Conservation (phyloP, 352 stramenopile species). For the Globisporangium splendens region DNA sequence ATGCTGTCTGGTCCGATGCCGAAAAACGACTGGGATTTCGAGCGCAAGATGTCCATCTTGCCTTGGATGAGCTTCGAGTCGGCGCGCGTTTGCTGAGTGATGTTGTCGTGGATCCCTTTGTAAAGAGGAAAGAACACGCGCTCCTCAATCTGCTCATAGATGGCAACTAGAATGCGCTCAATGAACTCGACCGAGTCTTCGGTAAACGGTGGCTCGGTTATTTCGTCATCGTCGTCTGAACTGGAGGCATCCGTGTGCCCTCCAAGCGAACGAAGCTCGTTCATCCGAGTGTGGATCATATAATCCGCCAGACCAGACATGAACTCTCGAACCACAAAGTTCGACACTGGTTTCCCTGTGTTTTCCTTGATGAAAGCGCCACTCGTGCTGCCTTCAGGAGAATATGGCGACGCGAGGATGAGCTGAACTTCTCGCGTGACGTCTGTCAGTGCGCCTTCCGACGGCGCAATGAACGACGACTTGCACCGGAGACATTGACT, state of each 20-base stretch:
- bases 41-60: slow-evolving; percentile 78
- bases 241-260: slow-evolving; percentile 30
- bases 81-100: slow-evolving; percentile 50
- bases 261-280: slow-evolving; percentile 61
- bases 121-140: slow-evolving; percentile 81
- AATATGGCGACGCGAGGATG: slow-evolving; percentile 81
- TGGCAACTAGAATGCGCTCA: slow-evolving; percentile 61
- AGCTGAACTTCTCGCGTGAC: slow-evolving; percentile 78
- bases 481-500: slow-evolving; percentile 56
- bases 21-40: slow-evolving; percentile 82
- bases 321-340: slow-evolving; percentile 62
- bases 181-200: slow-evolving; percentile 47
- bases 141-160: slow-evolving; percentile 84
- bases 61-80: slow-evolving; percentile 72
- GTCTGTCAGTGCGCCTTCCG: slow-evolving; percentile 67
- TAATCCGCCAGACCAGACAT: slow-evolving; percentile 79
- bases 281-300: slow-evolving; percentile 78
- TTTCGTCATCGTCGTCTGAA: slow-evolving; percentile 28
- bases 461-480: slow-evolving; percentile 80
- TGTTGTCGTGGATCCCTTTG: slow-evolving; percentile 56
- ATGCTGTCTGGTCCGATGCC: slow-evolving; percentile 67
- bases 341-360: slow-evolving; percentile 34
- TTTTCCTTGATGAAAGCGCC: slow-evolving; percentile 73
- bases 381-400: slow-evolving; percentile 73
- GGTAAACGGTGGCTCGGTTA: slow-evolving; percentile 9